Evolutionary conservation across 1,139 yeast species (phyloP).

Genomic region (Debaryomyces coudertii): DNA sequence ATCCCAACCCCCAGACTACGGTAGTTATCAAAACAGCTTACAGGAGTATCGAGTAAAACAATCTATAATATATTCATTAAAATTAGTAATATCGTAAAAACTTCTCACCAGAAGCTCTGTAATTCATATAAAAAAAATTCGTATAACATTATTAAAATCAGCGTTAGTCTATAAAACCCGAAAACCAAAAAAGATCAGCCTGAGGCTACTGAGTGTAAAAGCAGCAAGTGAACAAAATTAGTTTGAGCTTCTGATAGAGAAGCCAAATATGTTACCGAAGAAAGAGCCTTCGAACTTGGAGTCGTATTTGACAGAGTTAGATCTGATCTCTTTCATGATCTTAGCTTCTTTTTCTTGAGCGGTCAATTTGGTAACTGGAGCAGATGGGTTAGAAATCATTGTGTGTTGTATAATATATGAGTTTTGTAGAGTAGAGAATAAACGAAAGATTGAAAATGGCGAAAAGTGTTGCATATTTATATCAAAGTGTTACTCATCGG

Average conservation of each 20-base stretch:
- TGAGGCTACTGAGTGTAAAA: neutral
- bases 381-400: conserved; percentile 19
- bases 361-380: conserved; percentile 26
- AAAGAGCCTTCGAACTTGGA: conserved; percentile 48
- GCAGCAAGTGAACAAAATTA: conserved; percentile 10
- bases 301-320: conserved; percentile 37
- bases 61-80: conserved; percentile 4
- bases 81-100: conserved; percentile 1
- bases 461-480: conserved; percentile 5
- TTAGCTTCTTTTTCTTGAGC: conserved; percentile 53
- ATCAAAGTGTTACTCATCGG: conserved; percentile 7
- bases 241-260: conserved; percentile 24
- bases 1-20: neutral
- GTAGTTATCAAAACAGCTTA: neutral
- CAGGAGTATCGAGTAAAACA: conserved; percentile 3
- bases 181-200: neutral
- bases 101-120: conserved; percentile 1
- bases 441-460: neutral
- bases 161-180: neutral
- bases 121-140: conserved; percentile 1
- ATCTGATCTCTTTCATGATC: conserved; percentile 52
- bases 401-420: conserved; percentile 4
- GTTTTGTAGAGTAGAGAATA: neutral
- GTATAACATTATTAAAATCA: neutral
- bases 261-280: conserved; percentile 49